Conservation (phyloP, 192 early-diverging fungal genomes). For the Coemansia umbellata region DNA sequence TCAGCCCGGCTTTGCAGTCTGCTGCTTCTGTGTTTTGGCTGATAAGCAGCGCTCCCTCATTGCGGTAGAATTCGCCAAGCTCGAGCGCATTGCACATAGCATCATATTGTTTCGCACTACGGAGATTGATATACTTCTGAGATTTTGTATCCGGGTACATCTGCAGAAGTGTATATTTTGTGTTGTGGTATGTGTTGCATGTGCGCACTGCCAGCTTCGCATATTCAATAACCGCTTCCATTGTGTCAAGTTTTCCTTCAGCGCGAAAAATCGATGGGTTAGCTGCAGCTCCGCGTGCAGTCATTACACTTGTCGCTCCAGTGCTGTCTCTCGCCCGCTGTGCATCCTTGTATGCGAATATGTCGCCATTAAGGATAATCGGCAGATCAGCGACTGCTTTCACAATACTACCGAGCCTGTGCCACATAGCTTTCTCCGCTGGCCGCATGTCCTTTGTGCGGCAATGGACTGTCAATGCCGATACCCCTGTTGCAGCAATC, state of each 20-base stretch:
- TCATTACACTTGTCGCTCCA: conserved; percentile 74
- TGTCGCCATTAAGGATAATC: conserved; percentile 92
- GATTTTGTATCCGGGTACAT: conserved; percentile 73
- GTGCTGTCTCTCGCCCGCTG: conserved; percentile 57
- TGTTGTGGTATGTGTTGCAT: conserved; percentile 75
- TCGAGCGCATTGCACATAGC: conserved; percentile 54
- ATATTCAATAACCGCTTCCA: conserved; percentile 65
- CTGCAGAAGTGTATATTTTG: conserved; percentile 87
- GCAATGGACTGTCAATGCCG: conserved; percentile 87
- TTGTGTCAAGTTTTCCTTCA: conserved; percentile 54
- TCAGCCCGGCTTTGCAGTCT: too few species aligned
- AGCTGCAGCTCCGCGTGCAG: conserved; percentile 79
- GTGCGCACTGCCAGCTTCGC: conserved; percentile 61
- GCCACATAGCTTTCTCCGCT: conserved; percentile 79
- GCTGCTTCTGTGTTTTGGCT: too few species aligned
- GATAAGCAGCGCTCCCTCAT: conserved; percentile 15
- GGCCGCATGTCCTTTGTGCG: conserved; percentile 75
- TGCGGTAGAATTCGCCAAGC: conserved; percentile 28
- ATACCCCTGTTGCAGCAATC: conserved; percentile 83
- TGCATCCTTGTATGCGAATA: conserved; percentile 64
- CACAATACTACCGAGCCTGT: conserved; percentile 68
- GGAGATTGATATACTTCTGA: conserved; percentile 44
- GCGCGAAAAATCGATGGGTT: conserved; percentile 87
- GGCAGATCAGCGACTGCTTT: conserved; percentile 68
- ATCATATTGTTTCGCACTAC: conserved; percentile 51